Evolutionary conservation across 345 rosid genomes (phyloP), one percentile per base, ranked within the genome.

Genomic region (Nasturtium officinale): DNA sequence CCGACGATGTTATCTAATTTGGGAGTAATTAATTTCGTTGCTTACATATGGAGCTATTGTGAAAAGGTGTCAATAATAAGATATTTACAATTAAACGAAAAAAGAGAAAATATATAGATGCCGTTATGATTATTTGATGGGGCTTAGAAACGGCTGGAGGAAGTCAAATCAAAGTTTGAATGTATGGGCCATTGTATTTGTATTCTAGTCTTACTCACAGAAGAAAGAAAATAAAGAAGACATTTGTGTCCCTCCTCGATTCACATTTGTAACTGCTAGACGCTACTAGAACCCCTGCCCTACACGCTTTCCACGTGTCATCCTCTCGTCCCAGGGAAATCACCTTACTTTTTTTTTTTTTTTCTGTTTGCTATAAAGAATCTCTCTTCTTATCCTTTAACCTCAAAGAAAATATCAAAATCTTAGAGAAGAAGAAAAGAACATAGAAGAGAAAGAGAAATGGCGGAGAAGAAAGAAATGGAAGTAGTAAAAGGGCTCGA

Each of bases 401-500:
- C 58, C 65, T 38, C 57, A 20, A 2, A 18, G 11, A 6, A 64
- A 25, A 48, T 46, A 72, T 79, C 76, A 38, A 46, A 71, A 43
- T 78, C 79, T 61, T 61, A 61, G 1, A 42, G 17, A 37, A 7
- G 61, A 52, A 38, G 26, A 9, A 28, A 17, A 42, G 10, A 11
- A 2, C 29, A 9, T 5, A 29, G 3, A 16, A 35, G 11, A 17
- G 21, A 42, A 65, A 29, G n/a, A 63, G 51, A 25, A 0, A 86
- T 83, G 90, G 78, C 82, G 1, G 16, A 37, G 60, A 75, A 77
- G 62, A 86, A 81, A 59, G 80, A 71, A 71, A 94, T 95, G 93
- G 80, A 87, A 62, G 96, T 89, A 74, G 96, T 89, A 75, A 88
- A 68, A 61, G 84, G 82, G 1, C 67, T 95, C 5, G 96, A 95